Percentiles rank a stretch among this genome's conserved stretches.
phyloP scores from a whole-genome alignment of 176 grass and related monocot genomes.

The Carex cristatella region DNA sequence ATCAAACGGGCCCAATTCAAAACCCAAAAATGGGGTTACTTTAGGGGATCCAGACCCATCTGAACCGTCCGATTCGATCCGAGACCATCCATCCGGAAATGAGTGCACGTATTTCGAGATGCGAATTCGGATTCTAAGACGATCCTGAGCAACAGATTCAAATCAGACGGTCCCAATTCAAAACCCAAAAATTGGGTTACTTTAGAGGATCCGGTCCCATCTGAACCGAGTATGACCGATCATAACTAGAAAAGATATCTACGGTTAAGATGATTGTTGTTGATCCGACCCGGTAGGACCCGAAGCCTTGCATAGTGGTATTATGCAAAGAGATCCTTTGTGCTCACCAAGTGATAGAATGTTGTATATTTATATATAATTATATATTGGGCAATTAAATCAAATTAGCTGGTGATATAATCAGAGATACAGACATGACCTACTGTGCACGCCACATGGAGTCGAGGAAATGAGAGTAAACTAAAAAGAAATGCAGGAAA shows the following conservation, averaged over 20 bases:
- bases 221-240: background rate
- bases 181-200: too few species aligned
- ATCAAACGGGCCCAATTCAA: too few species aligned
- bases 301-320: background rate
- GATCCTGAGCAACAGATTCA: too few species aligned
- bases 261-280: background rate
- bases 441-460: background rate
- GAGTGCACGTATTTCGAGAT: too few species aligned
- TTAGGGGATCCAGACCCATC: too few species aligned
- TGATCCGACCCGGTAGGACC: conserved; percentile 19
- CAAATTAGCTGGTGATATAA: background rate
- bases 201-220: background rate
- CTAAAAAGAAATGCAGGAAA: conserved; percentile 1
- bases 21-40: too few species aligned
- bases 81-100: too few species aligned
- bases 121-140: too few species aligned
- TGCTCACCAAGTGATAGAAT: background rate
- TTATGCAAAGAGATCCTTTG: background rate
- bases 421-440: background rate
- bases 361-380: background rate
- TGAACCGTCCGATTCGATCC: too few species aligned
- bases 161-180: too few species aligned
- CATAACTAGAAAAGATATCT: background rate
- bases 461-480: background rate
- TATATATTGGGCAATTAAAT: background rate